A percentile compares a stretch with the other conserved stretches of the same genome.
Evolutionary conservation across 2,329 filamentous ascomycete species (phyloP).

Genomic region (Aspergillus luchuensis): DNA sequence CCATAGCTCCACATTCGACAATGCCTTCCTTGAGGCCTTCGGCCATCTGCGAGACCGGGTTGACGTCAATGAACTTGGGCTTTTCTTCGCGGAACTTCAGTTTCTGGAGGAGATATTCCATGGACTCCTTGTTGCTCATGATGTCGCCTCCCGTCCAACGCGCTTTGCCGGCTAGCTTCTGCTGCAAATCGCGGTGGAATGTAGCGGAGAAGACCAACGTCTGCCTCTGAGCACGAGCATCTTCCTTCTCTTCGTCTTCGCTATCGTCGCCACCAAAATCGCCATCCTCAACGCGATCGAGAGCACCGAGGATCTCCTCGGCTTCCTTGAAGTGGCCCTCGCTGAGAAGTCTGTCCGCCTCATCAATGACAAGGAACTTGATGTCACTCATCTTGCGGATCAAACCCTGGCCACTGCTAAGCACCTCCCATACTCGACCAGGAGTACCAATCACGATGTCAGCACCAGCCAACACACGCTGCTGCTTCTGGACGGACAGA

Average conservation of each 20-base stretch:
- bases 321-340: conserved; percentile 95
- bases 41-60: conserved; percentile 87
- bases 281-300: conserved; percentile 66
- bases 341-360: conserved; percentile 88
- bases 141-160: conserved; percentile 60
- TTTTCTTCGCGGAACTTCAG: conserved; percentile 82
- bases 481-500: conserved; percentile 91
- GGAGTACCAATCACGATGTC: conserved; percentile 94
- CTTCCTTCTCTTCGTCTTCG: conserved; percentile 47
- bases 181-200: conserved; percentile 86
- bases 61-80: conserved; percentile 89
- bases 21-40: conserved; percentile 82
- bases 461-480: conserved; percentile 77
- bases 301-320: conserved; percentile 77
- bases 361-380: conserved; percentile 84
- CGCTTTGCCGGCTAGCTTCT: conserved; percentile 80
- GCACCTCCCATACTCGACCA: conserved; percentile 90
- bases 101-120: conserved; percentile 90
- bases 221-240: conserved; percentile 58
- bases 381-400: conserved; percentile 72
- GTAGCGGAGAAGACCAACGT: conserved; percentile 97
- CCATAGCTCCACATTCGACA: conserved; percentile 87
- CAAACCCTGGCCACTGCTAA: conserved; percentile 72
- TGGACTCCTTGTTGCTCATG: conserved; percentile 73
- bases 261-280: conserved; percentile 32